Evolutionary conservation across 2,329 filamentous ascomycete genomes (phyloP), one percentile per base, ranked within the genome.

Genomic region (Apiospora saccharicola): DNA sequence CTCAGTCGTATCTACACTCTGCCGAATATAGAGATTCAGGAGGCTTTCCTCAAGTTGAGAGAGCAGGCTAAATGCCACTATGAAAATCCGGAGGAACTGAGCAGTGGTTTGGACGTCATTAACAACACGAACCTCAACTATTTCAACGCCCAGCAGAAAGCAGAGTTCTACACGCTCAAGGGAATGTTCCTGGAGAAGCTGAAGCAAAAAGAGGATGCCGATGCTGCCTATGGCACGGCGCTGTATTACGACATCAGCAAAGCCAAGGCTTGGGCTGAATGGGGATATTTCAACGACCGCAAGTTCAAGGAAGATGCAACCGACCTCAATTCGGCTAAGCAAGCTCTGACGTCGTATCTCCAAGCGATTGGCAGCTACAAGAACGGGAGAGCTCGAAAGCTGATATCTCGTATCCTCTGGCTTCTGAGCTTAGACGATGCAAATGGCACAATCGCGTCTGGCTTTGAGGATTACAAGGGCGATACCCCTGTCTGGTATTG

Each of bases 51-150:
- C 74, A 99, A 99, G 85, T 85, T 99, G 70, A 89, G 97, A n/a
- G 97, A 99, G 83, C 96, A 99, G 83, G 96, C 96, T 61, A 98
- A 98, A 81, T 99, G 96, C 77, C 96, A 99, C 81, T 99, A 98
- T 81, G 95, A 98, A 84, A 98, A 98, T 79, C 91, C 93, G 0
- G 92, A 94, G 49, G 96, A 99, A 83, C 90, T 99, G 71, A 96
- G 92, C 70, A 98, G 92, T 79, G 96, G 96, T 1, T 82, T 99
- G 75, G 96, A 99, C 79, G 96, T 99, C 3, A 99, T 99, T 82
- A 99, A 99, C 83, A 99, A 99, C 78, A 99, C 96, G 47, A 99
- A 99, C 78, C 90, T 99, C 72, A 98, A 97, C 82, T 99, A 99
- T 85, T 99, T 99, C 82, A 97, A 95, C 74, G 90, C 93, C 3